These are phyloP conservation scores for Phytopythium oedochilum DNA, from an alignment of 352 stramenopile species.

Conservation along the genomic window DNA sequence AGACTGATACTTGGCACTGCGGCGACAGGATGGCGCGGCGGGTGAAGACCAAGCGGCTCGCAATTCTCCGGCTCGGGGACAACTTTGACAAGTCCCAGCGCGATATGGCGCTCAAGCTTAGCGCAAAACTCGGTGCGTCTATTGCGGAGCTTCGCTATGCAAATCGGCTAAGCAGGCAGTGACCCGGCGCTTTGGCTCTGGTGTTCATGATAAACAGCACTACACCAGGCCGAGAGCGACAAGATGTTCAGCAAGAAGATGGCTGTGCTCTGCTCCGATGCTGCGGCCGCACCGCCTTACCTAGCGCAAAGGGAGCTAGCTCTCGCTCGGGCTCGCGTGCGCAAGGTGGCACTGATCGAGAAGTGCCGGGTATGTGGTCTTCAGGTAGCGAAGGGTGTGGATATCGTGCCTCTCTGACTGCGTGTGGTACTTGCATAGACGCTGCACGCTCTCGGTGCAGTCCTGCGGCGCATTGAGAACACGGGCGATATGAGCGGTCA, in stretches of 20 bases:
- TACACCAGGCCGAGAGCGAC: conserved; percentile 58
- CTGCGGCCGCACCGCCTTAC: conserved; percentile 48
- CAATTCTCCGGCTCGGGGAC: conserved; percentile 34
- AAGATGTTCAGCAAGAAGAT: conserved; percentile 58
- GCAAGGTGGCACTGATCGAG: conserved; percentile 53
- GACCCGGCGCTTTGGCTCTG: conserved; percentile 1
- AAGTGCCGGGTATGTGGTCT: conserved; percentile 35
- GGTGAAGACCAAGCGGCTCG: conserved; percentile 39
- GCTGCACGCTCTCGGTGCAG: conserved; percentile 36
- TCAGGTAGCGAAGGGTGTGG: neutral
- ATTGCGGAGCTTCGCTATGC: neutral
- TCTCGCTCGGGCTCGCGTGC: conserved; percentile 45
- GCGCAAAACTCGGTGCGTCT: conserved; percentile 32
- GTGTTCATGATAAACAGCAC: conserved; percentile 16
- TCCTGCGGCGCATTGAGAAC: conserved; percentile 45
- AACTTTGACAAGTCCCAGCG: conserved; percentile 42
- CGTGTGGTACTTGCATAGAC: conserved; percentile 15
- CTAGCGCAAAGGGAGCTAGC: conserved; percentile 50
- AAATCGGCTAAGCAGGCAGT: neutral
- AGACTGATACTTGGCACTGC: neutral
- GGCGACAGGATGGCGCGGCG: conserved; percentile 44
- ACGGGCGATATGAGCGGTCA: conserved; percentile 30
- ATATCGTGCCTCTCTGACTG: neutral
- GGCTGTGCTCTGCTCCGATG: conserved; percentile 42
- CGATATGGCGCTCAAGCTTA: conserved; percentile 42